Evolutionary conservation across 2,329 filamentous ascomycete genomes (phyloP), one percentile per base, ranked within the genome.

Genomic region (Cadophora sp.): DNA sequence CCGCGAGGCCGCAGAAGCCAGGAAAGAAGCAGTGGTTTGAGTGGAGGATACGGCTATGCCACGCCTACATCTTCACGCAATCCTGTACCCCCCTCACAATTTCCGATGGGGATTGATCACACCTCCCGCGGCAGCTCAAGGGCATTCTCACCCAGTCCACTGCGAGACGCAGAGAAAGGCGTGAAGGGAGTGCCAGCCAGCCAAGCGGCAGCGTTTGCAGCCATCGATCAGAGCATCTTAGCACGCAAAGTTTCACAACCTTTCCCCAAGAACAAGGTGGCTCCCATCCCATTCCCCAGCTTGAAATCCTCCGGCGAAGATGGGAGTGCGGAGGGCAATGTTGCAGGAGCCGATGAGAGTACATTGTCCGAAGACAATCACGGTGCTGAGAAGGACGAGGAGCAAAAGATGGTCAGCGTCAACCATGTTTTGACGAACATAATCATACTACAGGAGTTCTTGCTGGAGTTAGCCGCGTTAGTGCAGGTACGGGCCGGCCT

Each of bases 341-440:
- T 58, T 24, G 19, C 61, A 22, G 67, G 61, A 19, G 67, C 59
- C 2, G 66, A 71, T 22, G 70, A 67, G 2, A 68, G 69, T 27
- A 74, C 53, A 62, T 62, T 65, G 19, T 71, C 68, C 37, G 72
- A 63, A 24, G 75, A 76, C 4, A 76, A 77, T 22, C 72, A 75
- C 27, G 56, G 72, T n/a, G 65, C 69, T 40, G 71, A 72, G 16
- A 71, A 75, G 11, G 72, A 68, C 19, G 76, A 75, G 0, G 79
- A 78, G 64, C 73, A 74, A 26, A 76, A 73, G 22, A 63, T 65
- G 69, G 90, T 89, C 8, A 92, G 90, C 8, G 87, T 96, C 4
- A 93, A 91, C 50, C 92, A 95, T 77, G 83, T 95, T 12, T 81
- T 96, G 70, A 95, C 92, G 6, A 96, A 95, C 77, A 87, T 91